Conservation (phyloP, 306 rosid species). For the Vigna mungo region DNA sequence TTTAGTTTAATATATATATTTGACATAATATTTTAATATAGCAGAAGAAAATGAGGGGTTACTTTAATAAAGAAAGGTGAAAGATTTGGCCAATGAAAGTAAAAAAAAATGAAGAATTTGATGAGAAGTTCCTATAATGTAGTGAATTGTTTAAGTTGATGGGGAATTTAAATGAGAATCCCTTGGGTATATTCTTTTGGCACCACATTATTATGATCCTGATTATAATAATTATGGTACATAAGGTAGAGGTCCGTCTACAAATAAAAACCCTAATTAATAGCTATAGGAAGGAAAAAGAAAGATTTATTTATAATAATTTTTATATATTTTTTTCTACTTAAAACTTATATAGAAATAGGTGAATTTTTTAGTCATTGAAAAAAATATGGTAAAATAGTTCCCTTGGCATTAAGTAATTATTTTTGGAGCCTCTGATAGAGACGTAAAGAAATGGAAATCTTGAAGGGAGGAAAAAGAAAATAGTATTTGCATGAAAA, state of each 20-base stretch:
- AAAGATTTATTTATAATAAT: too few species aligned
- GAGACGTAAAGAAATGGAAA: slow-evolving; percentile 24
- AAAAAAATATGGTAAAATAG: neutral
- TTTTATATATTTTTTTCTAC: neutral
- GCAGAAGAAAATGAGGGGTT: neutral
- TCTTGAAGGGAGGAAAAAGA: neutral
- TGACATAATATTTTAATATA: too few species aligned
- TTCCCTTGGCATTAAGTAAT: slow-evolving; percentile 10
- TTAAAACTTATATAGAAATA: too few species aligned
- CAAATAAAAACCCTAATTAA: too few species aligned
- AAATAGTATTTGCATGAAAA: neutral
- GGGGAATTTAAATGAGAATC: neutral
- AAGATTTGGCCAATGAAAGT: neutral
- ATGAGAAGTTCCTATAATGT: slow-evolving; percentile 15
- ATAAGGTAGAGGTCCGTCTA: too few species aligned
- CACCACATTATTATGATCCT: slow-evolving; percentile 18
- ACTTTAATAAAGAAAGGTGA: neutral
- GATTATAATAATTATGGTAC: too few species aligned
- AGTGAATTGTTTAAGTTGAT: slow-evolving; percentile 2
- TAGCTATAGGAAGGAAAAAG: too few species aligned
- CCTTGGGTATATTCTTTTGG: slow-evolving; percentile 32
- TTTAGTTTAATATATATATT: too few species aligned
- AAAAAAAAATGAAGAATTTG: neutral
- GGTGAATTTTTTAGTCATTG: too few species aligned
- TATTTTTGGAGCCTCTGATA: neutral